Evolutionary conservation across 345 rosid species (phyloP).

Genomic region (Lumnitzera racemosa): DNA sequence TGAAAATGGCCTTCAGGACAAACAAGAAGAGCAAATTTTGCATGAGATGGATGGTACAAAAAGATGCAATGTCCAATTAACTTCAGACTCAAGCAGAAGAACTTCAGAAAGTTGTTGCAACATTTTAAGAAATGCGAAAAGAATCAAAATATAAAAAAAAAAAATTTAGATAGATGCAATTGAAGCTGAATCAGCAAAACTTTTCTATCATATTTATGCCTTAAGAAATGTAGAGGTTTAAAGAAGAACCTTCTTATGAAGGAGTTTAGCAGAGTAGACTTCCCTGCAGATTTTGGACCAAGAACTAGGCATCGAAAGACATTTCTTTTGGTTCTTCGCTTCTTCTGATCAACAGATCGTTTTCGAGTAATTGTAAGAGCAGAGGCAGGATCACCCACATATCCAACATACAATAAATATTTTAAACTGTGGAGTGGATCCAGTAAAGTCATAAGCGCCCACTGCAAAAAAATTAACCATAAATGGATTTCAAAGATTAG

Average conservation of each 20-base stretch:
- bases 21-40: too few species aligned
- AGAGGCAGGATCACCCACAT: conserved; percentile 56
- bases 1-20: conserved; percentile 49
- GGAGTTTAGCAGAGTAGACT: conserved; percentile 57
- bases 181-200: conserved; percentile 4
- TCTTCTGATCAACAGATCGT: conserved; percentile 66
- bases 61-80: too few species aligned
- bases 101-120: conserved; percentile 1
- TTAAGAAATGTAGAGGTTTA: conserved; percentile 1
- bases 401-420: conserved; percentile 64
- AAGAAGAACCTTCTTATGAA: conserved; percentile 55
- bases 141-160: background rate
- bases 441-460: conserved; percentile 69
- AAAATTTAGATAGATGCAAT: conserved; percentile 4
- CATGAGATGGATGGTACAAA: too few species aligned
- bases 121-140: conserved; percentile 3
- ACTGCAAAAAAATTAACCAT: conserved; percentile 26
- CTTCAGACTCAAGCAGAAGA: too few species aligned
- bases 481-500: too few species aligned
- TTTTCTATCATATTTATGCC: background rate
- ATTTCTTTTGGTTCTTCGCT: conserved; percentile 60
- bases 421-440: conserved; percentile 59
- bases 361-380: conserved; percentile 52
- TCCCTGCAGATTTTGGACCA: conserved; percentile 73
- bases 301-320: conserved; percentile 65